Conservation (phyloP, 2,329 filamentous ascomycete species). For the Fusarium sp. region DNA sequence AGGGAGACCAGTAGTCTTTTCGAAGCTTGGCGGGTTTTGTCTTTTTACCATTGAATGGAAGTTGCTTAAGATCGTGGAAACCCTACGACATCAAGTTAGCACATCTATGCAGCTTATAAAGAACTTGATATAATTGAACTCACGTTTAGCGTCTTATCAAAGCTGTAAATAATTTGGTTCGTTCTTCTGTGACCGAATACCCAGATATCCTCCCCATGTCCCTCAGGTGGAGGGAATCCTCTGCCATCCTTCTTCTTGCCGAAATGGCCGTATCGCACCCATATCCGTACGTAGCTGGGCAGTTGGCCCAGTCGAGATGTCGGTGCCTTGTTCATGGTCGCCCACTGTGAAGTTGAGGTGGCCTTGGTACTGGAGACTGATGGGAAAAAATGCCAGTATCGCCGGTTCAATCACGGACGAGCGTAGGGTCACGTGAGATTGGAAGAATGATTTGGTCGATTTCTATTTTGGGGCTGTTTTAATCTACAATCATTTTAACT, state of each 20-base stretch:
- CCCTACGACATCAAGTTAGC: slow-evolving; percentile 41
- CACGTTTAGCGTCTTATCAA: slow-evolving; percentile 58
- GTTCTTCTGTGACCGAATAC: slow-evolving; percentile 62
- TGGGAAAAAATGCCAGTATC: slow-evolving; percentile 34
- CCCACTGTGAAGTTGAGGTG: slow-evolving; percentile 38
- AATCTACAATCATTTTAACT: neutral
- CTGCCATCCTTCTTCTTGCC: slow-evolving; percentile 36
- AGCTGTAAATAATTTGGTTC: slow-evolving; percentile 65
- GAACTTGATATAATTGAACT: slow-evolving; percentile 28
- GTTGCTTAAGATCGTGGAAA: slow-evolving; percentile 62
- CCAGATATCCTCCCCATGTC: slow-evolving; percentile 68
- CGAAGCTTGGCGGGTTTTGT: slow-evolving; percentile 70
- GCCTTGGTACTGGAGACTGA: slow-evolving; percentile 31
- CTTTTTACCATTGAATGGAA: slow-evolving; percentile 76
- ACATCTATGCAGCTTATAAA: neutral
- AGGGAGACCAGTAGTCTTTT: slow-evolving; percentile 73
- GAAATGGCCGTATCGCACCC: slow-evolving; percentile 53
- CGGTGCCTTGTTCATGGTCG: slow-evolving; percentile 52
- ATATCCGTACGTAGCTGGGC: slow-evolving; percentile 54
- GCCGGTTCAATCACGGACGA: slow-evolving; percentile 29
- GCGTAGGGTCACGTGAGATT: slow-evolving; percentile 35
- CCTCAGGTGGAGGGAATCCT: slow-evolving; percentile 47
- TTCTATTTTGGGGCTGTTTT: neutral
- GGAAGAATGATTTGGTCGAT: neutral
- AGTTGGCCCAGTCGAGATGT: slow-evolving; percentile 54